Percentiles rank a stretch among this genome's conserved stretches.
Conservation (phyloP, 768 basidiomycete genomes). For the Piloderma croceum region DNA sequence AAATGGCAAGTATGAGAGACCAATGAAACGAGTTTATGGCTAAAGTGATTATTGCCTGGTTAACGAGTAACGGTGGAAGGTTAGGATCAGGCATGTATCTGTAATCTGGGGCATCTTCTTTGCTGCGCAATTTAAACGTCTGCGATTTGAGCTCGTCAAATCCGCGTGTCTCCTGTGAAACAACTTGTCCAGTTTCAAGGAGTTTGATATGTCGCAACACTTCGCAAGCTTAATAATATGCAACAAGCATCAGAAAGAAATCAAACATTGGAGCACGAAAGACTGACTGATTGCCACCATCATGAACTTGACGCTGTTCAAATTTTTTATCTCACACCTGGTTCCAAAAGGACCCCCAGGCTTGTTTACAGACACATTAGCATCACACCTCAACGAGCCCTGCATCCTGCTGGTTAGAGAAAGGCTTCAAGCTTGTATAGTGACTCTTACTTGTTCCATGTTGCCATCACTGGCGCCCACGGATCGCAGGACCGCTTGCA, state of each 20-base stretch:
- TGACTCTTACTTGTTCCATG: constrained; percentile 81
- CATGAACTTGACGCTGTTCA: constrained; percentile 87
- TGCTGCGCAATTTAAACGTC: constrained; percentile 79
- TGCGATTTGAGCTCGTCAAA: constrained; percentile 78
- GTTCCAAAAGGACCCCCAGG: constrained; percentile 55
- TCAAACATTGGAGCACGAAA: no score
- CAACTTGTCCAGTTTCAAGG: constrained; percentile 32
- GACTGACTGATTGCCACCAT: constrained; percentile 75
- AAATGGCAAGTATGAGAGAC: background rate
- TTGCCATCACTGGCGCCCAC: constrained; percentile 90
- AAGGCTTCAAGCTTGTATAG: constrained; percentile 1
- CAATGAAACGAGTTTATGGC: no score
- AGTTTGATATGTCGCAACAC: constrained; percentile 70
- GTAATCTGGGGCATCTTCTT: constrained; percentile 95
- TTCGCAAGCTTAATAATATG: constrained; percentile 43
- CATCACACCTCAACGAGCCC: constrained; percentile 94
- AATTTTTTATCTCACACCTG: constrained; percentile 94
- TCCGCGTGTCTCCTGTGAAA: constrained; percentile 85
- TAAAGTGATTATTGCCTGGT: no score
- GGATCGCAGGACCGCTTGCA: constrained; percentile 77
- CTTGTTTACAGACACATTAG: constrained; percentile 87
- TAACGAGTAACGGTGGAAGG: constrained; percentile 65
- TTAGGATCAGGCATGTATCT: constrained; percentile 98
- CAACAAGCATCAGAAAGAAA: background rate
- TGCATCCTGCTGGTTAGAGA: constrained; percentile 25